These are phyloP conservation scores for Conticribra guillardii DNA, from an alignment of 108 stramenopile species.

Conservation along the genomic window DNA sequence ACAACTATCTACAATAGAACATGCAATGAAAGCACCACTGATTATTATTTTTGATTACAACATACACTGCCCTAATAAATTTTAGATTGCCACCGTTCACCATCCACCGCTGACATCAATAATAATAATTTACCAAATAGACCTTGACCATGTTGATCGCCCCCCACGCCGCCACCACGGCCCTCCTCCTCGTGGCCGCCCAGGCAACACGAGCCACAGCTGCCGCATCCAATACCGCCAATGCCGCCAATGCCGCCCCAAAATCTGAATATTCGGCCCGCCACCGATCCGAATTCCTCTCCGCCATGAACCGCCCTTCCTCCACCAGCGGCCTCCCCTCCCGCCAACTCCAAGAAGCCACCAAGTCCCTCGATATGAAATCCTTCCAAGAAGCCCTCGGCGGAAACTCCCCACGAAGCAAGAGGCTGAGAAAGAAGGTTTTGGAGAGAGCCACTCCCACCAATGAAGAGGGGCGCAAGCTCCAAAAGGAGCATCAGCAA, in stretches of 20 bases:
- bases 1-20: too few relatives aligned
- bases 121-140: not conserved
- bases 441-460: not conserved
- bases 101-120: not conserved
- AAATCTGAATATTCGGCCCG: not conserved
- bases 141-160: not conserved
- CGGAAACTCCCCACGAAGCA: not conserved
- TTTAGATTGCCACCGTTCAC: too few relatives aligned
- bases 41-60: too few relatives aligned
- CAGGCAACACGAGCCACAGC: not conserved
- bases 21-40: too few relatives aligned
- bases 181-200: not conserved
- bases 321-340: not conserved
- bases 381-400: not conserved
- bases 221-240: not conserved
- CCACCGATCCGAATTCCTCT: not conserved
- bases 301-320: not conserved
- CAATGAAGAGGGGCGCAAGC: not conserved
- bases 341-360: too few relatives aligned
- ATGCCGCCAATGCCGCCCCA: not conserved
- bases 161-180: not conserved
- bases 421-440: not conserved
- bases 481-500: not conserved
- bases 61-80: too few relatives aligned
- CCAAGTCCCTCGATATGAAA: not conserved